Base-by-base conservation (phyloP, 495 filamentous ascomycete genomes). In the Hypoxylon fragiforme region DNA sequence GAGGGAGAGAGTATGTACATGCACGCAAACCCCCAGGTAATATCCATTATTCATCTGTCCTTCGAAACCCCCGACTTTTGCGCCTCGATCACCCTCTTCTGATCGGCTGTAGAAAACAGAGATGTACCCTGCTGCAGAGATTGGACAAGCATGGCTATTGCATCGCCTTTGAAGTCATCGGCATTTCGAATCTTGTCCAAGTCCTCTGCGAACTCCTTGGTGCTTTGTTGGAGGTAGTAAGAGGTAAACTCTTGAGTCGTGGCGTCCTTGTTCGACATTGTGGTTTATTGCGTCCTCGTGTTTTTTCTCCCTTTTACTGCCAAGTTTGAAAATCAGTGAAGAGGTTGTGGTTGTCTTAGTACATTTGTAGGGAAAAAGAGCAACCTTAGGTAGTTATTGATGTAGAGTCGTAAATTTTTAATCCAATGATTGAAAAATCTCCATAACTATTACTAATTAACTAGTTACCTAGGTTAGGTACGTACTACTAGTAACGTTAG, bases 171-270 rank as follows among this genome's bases (percentile, higher is more conserved):
- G 62, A 90, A 91, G 67, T 91, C 87, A 60, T 80, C 78, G 21
- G 87, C 82, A 30, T 61, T 67, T 19, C 87, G 81, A 7, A 90
- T 65, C 53, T 77, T 77, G 68, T 89, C 84, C 19, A 91, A 72
- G 64, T 90, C 87, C 28, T 89, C 85, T 7, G 81, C 83, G 49
- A 89, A 87, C 52, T 89, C 85, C 7, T 73, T 67, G 4, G 87
- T 87, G 13, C 84, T 70, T 45, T 76, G 77, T 35, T 80, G 78
- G 53, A 90, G 78, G 66, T 90, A 90, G 65, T 78, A 84, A 20
- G 78, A 72, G 12, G 80, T 80, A 68, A 88, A 88, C 20, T 79
- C 72, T 19, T 57, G 50, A 28, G 57, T 61, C 2, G 56, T 38
- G 39, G 60, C 54, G 44, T 44, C 50, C 54, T 67, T 53, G 38